Conservation (phyloP, 2,329 filamentous ascomycete species). For the Helotiales sp. region DNA sequence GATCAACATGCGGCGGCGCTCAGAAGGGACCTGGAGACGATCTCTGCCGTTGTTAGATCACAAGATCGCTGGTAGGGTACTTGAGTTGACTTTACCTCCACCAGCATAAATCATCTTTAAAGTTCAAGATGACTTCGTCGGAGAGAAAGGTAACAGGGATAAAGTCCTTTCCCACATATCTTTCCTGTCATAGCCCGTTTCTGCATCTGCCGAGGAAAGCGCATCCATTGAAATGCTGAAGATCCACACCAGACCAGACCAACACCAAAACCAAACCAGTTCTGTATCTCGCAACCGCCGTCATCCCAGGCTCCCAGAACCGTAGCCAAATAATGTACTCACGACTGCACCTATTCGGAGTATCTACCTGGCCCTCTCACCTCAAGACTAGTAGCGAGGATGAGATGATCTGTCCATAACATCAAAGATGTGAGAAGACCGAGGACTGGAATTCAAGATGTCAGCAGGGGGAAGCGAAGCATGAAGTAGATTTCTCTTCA, state of each 20-base stretch:
- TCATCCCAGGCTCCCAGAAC: neutral
- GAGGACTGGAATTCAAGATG: too few relatives aligned
- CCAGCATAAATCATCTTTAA: neutral
- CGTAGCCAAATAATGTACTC: neutral
- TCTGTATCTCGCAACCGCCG: too few relatives aligned
- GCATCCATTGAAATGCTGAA: too few relatives aligned
- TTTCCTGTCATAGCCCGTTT: neutral
- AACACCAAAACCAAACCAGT: neutral
- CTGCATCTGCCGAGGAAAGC: neutral
- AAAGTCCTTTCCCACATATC: neutral
- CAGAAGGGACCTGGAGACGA: conserved; percentile 6
- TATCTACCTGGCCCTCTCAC: neutral
- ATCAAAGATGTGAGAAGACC: neutral
- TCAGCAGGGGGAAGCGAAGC: neutral
- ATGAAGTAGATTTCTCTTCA: conserved; percentile 8
- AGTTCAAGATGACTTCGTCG: neutral
- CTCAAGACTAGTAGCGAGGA: neutral
- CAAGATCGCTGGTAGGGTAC: conserved; percentile 9
- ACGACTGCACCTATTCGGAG: neutral
- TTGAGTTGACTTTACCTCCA: too few relatives aligned
- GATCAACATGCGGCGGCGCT: conserved; percentile 22
- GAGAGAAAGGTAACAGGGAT: neutral
- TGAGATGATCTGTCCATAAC: neutral
- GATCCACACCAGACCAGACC: neutral
- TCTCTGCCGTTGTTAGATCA: conserved; percentile 13